These are phyloP conservation scores for Coffea eugenioides DNA, from an alignment of 257 asterid genomes.

Conservation along the genomic window DNA sequence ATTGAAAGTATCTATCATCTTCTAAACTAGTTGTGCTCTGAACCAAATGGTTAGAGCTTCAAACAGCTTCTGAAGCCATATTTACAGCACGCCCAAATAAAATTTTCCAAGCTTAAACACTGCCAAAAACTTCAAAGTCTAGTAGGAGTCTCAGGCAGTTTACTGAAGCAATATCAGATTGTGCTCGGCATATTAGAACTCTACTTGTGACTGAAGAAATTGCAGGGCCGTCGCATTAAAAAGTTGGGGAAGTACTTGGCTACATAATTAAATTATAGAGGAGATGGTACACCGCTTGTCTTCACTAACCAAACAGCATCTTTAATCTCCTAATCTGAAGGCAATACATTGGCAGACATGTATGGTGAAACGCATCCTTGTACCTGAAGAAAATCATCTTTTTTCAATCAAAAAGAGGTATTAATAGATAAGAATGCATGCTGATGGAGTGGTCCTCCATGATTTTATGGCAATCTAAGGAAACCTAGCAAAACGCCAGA, in stretches of 20 bases:
- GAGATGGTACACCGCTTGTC: background rate
- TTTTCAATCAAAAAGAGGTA: conserved; percentile 6
- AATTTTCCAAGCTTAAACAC: background rate
- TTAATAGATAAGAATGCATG: background rate
- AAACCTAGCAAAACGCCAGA: background rate
- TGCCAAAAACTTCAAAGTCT: background rate
- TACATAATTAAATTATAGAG: background rate
- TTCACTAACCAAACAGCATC: conserved; percentile 4
- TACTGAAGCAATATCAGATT: background rate
- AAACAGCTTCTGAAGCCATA: background rate
- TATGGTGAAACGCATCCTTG: conserved; percentile 85
- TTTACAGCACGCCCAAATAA: background rate
- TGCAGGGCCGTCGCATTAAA: background rate
- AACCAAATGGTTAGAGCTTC: background rate
- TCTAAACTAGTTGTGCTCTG: background rate
- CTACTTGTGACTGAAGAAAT: background rate
- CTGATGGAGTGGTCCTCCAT: background rate
- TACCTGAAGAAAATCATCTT: conserved; percentile 50
- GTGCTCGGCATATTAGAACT: background rate
- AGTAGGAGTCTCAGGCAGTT: background rate
- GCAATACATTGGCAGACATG: conserved; percentile 69
- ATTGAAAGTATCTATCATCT: too few relatives aligned
- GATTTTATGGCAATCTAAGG: too few relatives aligned
- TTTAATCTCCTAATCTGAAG: conserved; percentile 40
- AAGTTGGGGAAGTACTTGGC: background rate